Evolutionary conservation across 352 stramenopile species (phyloP).

Genomic region (Plasmopara viticola): DNA sequence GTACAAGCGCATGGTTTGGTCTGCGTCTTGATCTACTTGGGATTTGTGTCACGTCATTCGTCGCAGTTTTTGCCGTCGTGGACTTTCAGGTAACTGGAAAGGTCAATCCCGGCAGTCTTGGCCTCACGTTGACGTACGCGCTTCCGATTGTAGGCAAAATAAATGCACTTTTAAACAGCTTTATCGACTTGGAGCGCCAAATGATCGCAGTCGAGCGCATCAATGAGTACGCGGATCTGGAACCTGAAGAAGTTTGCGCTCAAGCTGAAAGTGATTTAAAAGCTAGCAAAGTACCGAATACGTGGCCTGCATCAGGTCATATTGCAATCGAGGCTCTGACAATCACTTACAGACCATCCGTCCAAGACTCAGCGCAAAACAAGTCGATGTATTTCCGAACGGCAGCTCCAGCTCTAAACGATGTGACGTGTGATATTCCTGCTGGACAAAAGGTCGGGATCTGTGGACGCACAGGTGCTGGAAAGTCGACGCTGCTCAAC

Average conservation of each 20-base stretch:
- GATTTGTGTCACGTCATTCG: slow-evolving; percentile 76
- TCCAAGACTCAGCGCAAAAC: slow-evolving; percentile 1
- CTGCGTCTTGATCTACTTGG: slow-evolving; percentile 81
- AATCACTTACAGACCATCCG: not conserved
- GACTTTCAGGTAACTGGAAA: slow-evolving; percentile 48
- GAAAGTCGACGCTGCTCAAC: slow-evolving; percentile 86
- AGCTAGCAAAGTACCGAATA: slow-evolving; percentile 6
- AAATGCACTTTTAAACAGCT: slow-evolving; percentile 79
- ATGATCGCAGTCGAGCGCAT: slow-evolving; percentile 90
- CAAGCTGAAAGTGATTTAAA: slow-evolving; percentile 1
- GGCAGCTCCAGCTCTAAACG: slow-evolving; percentile 31
- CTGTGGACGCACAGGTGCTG: slow-evolving; percentile 83
- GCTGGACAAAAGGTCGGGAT: slow-evolving; percentile 72
- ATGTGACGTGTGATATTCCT: slow-evolving; percentile 40
- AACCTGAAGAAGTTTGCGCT: slow-evolving; percentile 38
- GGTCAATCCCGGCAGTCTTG: slow-evolving; percentile 68
- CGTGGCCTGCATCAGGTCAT: slow-evolving; percentile 39
- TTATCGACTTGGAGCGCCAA: slow-evolving; percentile 86
- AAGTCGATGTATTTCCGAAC: slow-evolving; percentile 16
- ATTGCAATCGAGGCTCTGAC: slow-evolving; percentile 35
- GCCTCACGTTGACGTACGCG: slow-evolving; percentile 89
- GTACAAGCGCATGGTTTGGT: slow-evolving; percentile 77
- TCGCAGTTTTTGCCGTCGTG: slow-evolving; percentile 68
- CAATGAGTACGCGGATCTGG: slow-evolving; percentile 67
- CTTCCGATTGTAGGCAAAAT: slow-evolving; percentile 84